These are phyloP conservation scores for Crithidia bombi DNA, from an alignment of 208 protist genomes.

Conservation along the genomic window DNA sequence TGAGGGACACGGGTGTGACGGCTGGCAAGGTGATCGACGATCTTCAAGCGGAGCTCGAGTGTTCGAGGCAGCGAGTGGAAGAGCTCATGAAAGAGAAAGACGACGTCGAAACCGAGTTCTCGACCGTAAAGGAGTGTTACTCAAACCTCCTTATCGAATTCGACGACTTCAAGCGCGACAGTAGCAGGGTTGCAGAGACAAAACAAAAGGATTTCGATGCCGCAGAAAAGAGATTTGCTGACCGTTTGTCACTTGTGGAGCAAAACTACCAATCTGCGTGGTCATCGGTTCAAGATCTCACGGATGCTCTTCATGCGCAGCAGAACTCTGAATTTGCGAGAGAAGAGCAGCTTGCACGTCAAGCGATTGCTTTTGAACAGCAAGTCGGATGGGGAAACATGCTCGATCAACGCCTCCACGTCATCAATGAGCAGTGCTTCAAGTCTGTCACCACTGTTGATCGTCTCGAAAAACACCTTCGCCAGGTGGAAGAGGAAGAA, in stretches of 20 bases:
- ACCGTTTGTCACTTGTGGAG: constrained; percentile 33
- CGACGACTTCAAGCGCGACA: constrained; percentile 48
- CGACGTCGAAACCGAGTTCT: constrained; percentile 54
- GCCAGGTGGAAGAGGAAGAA: not conserved
- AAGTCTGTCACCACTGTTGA: not conserved
- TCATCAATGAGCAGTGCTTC: not conserved
- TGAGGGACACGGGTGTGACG: constrained; percentile 31
- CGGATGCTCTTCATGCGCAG: constrained; percentile 31
- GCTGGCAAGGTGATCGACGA: constrained; percentile 42
- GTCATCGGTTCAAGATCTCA: constrained; percentile 36
- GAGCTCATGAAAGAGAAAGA: constrained; percentile 41
- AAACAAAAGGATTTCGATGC: constrained; percentile 23
- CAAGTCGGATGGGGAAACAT: not conserved
- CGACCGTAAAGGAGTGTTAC: constrained; percentile 66
- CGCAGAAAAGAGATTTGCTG: constrained; percentile 14
- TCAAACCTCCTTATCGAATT: constrained; percentile 59
- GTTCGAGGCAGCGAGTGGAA: constrained; percentile 28
- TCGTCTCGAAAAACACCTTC: not conserved
- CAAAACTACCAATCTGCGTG: constrained; percentile 30
- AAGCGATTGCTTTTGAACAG: constrained; percentile 13
- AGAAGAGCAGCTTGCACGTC: constrained; percentile 23
- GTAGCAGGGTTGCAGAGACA: not conserved
- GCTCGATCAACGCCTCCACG: not conserved
- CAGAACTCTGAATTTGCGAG: constrained; percentile 24
- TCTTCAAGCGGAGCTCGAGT: constrained; percentile 25